Conservation (phyloP, 176 grass and related monocot genomes). For the Zizania latifolia region DNA sequence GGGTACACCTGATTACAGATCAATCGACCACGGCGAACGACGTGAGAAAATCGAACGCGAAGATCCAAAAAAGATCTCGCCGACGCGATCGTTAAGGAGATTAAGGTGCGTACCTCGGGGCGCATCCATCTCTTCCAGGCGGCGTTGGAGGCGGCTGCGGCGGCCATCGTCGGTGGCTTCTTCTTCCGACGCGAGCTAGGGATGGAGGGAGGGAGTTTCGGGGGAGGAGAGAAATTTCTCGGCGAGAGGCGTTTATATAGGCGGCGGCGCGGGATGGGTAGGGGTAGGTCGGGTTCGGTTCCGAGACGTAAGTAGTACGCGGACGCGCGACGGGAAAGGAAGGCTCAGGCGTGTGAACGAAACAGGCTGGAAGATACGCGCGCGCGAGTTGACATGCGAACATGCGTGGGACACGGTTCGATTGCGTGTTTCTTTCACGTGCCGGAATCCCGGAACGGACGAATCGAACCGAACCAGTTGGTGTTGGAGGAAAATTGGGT, state of each 20-base stretch:
- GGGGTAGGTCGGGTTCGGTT: background rate
- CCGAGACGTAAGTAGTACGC: too few relatives aligned
- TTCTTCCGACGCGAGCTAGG: background rate
- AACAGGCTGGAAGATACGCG: too few relatives aligned
- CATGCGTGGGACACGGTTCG: too few relatives aligned
- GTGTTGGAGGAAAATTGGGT: too few relatives aligned
- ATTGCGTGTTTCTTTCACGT: too few relatives aligned
- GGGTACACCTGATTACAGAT: constrained; percentile 76
- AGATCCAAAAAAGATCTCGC: background rate
- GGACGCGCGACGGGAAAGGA: too few relatives aligned
- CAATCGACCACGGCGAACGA: too few relatives aligned
- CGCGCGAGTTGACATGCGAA: too few relatives aligned
- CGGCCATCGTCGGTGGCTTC: background rate
- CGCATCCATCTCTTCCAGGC: constrained; percentile 25
- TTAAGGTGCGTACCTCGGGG: constrained; percentile 11
- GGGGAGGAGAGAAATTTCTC: background rate
- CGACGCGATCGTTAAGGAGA: background rate
- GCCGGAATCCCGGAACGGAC: too few relatives aligned
- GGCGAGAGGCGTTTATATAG: background rate
- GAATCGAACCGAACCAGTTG: too few relatives aligned
- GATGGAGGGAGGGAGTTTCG: background rate
- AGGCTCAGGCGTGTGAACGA: background rate
- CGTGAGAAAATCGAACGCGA: too few relatives aligned
- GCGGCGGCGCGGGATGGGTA: background rate
- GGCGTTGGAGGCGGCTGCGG: background rate